Percentiles rank a stretch among this genome's conserved stretches.
phyloP scores from a whole-genome alignment of 495 filamentous ascomycete genomes.

The Parathielavia appendiculata region DNA sequence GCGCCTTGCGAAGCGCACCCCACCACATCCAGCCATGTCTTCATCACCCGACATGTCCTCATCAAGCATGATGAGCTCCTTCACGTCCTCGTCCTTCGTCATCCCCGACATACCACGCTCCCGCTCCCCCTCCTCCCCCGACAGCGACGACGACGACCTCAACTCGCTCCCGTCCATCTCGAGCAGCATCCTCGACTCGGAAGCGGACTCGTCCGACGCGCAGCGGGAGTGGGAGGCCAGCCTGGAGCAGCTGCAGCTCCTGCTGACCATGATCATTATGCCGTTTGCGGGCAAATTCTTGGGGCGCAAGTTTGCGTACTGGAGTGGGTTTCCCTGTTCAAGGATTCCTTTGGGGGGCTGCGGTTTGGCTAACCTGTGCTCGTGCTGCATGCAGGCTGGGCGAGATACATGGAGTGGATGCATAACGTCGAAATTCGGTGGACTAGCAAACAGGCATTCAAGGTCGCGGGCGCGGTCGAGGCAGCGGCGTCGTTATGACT shows the following conservation, averaged over 20 bases:
- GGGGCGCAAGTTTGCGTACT: conserved; percentile 90
- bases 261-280: conserved; percentile 88
- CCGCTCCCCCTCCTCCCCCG: conserved; percentile 34
- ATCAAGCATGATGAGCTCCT: not conserved
- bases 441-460: conserved; percentile 53
- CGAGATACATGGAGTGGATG: conserved; percentile 55
- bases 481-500: conserved; percentile 65
- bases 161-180: conserved; percentile 75
- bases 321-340: conserved; percentile 58
- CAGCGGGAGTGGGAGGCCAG: conserved; percentile 92
- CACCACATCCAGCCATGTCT: conserved; percentile 32
- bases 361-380: conserved; percentile 18
- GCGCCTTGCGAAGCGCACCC: not conserved
- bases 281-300: conserved; percentile 92
- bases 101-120: conserved; percentile 38
- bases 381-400: conserved; percentile 45
- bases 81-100: conserved; percentile 41
- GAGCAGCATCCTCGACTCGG: conserved; percentile 54
- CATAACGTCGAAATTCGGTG: conserved; percentile 50
- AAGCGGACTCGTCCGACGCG: conserved; percentile 62
- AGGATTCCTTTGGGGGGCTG: not conserved
- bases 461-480: conserved; percentile 60
- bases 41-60: conserved; percentile 29
- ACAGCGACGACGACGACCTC: conserved; percentile 58
- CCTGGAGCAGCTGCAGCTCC: conserved; percentile 84